Base-by-base conservation (phyloP, 2,329 filamentous ascomycete species). In the Nigrograna mackinnonii region DNA sequence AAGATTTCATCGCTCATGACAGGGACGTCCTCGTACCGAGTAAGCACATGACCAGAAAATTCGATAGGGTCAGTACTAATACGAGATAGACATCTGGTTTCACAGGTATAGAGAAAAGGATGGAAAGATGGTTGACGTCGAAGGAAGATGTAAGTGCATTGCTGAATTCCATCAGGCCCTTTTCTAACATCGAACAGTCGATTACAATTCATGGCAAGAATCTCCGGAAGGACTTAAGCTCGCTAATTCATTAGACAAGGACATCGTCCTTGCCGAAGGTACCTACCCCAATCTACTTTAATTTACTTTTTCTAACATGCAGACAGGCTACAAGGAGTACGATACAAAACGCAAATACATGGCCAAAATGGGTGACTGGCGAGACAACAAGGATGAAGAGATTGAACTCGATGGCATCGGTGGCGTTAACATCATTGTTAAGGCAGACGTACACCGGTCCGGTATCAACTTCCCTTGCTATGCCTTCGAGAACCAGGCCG, bases 171-270 rank as follows among this genome's bases (percentile, higher is more conserved):
- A 2, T 6, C 18, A n/a, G 21, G 17, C 31, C 26, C n/a, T 7
- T 17, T 19, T 39, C 50, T 57, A 37, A 60, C 52, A 18, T 41
- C 30, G 17, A 22, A 24, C 47, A 94, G 89, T 97, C 65, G 94
- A 99, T 68, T 99, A 99, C 76, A 99, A 99, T 72, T 97, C 94
- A 2, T 99, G 94, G 94, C 82, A 95, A 57, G 94, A 99, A 73
- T 92, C 92, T 7, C 86, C 91, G 38, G 87, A 92, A 69, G 91
- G 82, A 35, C 82, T 86, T 45, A 87, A 85, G 60, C 79, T 97
- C 40, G 78, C 86, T n/a, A 74, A 79, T 5, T 82, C 75, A 39
- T 78, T 97, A 16, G 80, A 87, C 54, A 91, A 90, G 64, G 84
- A 96, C 58, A 78, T 88, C 17, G 79, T 99, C 44, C 78, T 99